Conservation (phyloP, 441 rosid species). For the Adansonia rubrostipa region DNA sequence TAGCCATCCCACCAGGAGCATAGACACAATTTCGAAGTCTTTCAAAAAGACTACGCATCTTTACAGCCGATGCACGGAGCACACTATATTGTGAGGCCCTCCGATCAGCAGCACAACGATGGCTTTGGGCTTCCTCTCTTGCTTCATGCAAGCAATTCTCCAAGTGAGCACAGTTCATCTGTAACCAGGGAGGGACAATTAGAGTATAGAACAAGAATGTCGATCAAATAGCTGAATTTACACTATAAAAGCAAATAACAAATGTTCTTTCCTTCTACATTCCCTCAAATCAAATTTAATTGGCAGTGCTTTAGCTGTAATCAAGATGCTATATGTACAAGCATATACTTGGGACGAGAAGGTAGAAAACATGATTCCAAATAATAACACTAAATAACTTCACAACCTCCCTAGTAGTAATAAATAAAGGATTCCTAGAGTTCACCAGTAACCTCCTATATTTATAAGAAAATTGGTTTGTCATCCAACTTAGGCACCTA, state of each 20-base stretch:
- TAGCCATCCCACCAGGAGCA: conserved; percentile 66
- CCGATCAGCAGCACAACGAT: conserved; percentile 92
- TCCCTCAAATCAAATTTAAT: conserved; percentile 2
- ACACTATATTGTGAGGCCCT: conserved; percentile 87
- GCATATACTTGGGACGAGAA: neutral
- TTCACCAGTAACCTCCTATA: conserved; percentile 1
- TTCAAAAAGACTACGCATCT: conserved; percentile 84
- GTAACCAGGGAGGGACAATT: conserved; percentile 30
- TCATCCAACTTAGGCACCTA: neutral
- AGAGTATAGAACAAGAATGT: neutral
- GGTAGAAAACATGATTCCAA: neutral
- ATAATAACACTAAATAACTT: neutral
- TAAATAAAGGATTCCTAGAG: neutral
- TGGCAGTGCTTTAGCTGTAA: neutral
- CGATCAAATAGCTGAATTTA: conserved; percentile 3
- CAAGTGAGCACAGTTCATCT: conserved; percentile 99
- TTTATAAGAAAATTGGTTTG: neutral
- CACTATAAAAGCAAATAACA: neutral
- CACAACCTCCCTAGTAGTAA: neutral
- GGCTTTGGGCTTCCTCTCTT: conserved; percentile 97
- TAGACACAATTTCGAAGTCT: conserved; percentile 70
- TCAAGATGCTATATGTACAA: neutral
- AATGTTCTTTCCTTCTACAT: conserved; percentile 11
- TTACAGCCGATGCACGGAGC: conserved; percentile 88
- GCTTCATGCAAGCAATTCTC: conserved; percentile 99